Evolutionary conservation across 75 land plant genomes (phyloP).

Genomic region (Sequoiadendron giganteum): DNA sequence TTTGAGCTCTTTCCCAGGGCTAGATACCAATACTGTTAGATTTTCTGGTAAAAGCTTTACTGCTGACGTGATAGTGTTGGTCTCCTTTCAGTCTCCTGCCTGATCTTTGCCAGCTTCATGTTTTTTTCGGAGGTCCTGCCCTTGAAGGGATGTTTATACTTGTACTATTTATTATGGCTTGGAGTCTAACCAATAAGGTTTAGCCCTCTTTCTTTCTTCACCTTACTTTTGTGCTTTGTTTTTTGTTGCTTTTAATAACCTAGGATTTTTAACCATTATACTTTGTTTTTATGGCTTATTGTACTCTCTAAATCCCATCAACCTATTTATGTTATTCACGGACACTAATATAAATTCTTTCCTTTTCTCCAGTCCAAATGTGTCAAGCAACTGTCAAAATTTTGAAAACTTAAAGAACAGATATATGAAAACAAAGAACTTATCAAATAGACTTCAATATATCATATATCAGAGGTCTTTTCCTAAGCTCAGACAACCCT

Average conservation of each 20-base stretch:
- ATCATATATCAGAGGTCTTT: neutral
- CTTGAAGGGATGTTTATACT: neutral
- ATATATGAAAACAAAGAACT: neutral
- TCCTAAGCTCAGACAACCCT: neutral
- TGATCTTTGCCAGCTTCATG: neutral
- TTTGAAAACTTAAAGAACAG: neutral
- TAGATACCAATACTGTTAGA: neutral
- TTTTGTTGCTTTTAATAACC: neutral
- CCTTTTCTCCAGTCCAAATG: neutral
- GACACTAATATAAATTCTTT: neutral
- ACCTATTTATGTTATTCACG: neutral
- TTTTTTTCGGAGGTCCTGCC: neutral
- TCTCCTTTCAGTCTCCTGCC: neutral
- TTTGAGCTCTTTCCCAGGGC: neutral
- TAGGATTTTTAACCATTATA: neutral
- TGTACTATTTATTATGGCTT: neutral
- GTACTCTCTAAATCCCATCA: neutral
- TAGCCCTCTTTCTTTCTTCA: too few relatives aligned
- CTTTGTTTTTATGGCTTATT: too few relatives aligned
- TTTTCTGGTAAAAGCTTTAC: neutral
- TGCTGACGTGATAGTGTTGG: neutral
- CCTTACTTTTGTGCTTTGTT: too few relatives aligned
- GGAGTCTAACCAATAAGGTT: neutral
- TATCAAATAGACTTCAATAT: neutral
- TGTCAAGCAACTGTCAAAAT: neutral